phyloP scores from a whole-genome alignment of 257 asterid species.

The Nyctanthes arbortristis region DNA sequence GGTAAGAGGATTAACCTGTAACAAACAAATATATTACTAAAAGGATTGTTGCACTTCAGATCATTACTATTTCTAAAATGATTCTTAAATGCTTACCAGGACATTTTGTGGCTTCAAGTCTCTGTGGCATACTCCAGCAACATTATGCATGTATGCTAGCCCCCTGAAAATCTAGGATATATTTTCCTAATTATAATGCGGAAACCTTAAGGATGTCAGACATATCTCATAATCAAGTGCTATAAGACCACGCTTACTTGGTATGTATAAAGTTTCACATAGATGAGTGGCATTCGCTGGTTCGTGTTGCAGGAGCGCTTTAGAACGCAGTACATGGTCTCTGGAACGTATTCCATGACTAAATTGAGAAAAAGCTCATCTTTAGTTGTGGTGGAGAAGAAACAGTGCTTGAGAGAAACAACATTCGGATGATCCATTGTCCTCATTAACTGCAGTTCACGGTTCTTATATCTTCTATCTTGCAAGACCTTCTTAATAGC shows the following conservation, averaged over 20 bases:
- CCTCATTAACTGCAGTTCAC: slow-evolving; percentile 93
- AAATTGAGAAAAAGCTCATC: slow-evolving; percentile 89
- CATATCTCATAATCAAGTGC: slow-evolving; percentile 11
- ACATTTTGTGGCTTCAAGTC: slow-evolving; percentile 97
- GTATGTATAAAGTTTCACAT: slow-evolving; percentile 85
- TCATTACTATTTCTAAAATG: not conserved
- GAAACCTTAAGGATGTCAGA: slow-evolving; percentile 8
- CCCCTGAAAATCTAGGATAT: slow-evolving; percentile 82
- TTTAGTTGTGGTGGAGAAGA: slow-evolving; percentile 81
- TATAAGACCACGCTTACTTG: slow-evolving; percentile 73
- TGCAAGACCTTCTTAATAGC: slow-evolving; percentile 96
- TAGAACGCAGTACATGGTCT: slow-evolving; percentile 67
- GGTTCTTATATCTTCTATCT: slow-evolving; percentile 91
- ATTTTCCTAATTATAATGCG: slow-evolving; percentile 14
- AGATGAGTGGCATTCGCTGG: slow-evolving; percentile 93
- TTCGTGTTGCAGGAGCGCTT: slow-evolving; percentile 74
- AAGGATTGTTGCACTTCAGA: not conserved
- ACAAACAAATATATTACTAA: slow-evolving; percentile 22
- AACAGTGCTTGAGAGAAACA: slow-evolving; percentile 87
- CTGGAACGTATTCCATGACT: slow-evolving; percentile 96
- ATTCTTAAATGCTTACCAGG: slow-evolving; percentile 47
- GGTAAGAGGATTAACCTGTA: slow-evolving; percentile 76
- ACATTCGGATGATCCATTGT: slow-evolving; percentile 94
- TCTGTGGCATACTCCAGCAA: slow-evolving; percentile 91
- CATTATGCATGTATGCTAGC: slow-evolving; percentile 93